phyloP scores from a whole-genome alignment of 2,329 filamentous ascomycete genomes.

The Paecilomyces sp. region DNA sequence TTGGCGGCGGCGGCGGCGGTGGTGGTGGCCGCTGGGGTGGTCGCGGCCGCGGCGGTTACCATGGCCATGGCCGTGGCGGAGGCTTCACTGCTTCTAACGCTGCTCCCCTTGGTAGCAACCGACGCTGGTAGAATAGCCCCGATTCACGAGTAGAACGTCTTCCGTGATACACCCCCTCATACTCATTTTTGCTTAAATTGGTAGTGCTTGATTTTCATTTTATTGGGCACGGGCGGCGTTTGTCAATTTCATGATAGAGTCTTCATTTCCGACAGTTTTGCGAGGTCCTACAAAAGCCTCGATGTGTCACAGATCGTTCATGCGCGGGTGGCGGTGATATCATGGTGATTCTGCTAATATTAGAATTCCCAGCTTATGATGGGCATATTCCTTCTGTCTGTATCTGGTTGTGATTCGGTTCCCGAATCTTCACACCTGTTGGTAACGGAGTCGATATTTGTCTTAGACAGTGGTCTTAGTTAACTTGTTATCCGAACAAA shows the following conservation, averaged over 20 bases:
- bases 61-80: conserved; percentile 40
- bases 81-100: conserved; percentile 52
- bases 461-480: neutral
- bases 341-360: neutral
- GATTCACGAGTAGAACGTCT: neutral
- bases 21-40: conserved; percentile 59
- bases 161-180: neutral
- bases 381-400: neutral
- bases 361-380: conserved; percentile 1
- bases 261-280: conserved; percentile 6
- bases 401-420: neutral
- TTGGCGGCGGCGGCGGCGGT: conserved; percentile 76
- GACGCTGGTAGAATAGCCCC: conserved; percentile 47
- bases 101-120: conserved; percentile 49
- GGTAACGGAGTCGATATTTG: neutral
- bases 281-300: conserved; percentile 11
- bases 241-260: conserved; percentile 31
- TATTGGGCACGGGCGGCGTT: conserved; percentile 30
- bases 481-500: neutral
- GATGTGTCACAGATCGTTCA: conserved; percentile 1
- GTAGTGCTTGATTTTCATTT: conserved; percentile 21
- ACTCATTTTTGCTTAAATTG: conserved; percentile 13
- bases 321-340: neutral
- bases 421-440: neutral
- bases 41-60: conserved; percentile 38